Conservation (phyloP, 768 basidiomycete species). For the Sarcomyxa edulis region DNA sequence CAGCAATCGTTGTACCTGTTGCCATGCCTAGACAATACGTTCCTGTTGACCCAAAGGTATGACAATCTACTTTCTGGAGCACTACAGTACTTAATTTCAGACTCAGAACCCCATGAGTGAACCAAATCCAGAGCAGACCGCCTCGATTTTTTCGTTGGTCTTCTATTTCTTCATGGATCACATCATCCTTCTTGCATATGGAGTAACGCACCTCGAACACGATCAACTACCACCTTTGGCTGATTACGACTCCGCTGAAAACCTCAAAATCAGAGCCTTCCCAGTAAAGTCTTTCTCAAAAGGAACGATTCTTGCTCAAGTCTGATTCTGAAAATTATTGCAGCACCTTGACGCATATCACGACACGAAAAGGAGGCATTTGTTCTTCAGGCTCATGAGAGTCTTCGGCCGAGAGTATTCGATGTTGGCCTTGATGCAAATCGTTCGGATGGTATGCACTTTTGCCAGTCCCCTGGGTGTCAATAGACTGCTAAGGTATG, state of each 20-base stretch:
- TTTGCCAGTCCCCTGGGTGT: constrained; percentile 10
- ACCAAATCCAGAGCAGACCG: constrained; percentile 43
- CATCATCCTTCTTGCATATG: constrained; percentile 36
- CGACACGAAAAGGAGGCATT: constrained; percentile 23
- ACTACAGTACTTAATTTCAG: constrained; percentile 4
- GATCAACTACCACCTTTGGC: constrained; percentile 58
- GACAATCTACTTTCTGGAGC: not conserved
- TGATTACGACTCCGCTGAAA: constrained; percentile 43
- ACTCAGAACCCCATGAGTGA: constrained; percentile 25
- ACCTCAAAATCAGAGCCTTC: constrained; percentile 20
- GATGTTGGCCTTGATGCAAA: constrained; percentile 7
- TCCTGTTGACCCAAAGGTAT: constrained; percentile 52
- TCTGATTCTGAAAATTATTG: constrained; percentile 4
- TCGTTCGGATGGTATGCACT: constrained; percentile 4
- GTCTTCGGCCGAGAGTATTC: constrained; percentile 10
- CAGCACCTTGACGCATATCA: constrained; percentile 11
- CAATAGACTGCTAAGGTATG: constrained; percentile 9
- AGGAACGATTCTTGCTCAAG: not conserved
- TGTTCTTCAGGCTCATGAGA: constrained; percentile 25
- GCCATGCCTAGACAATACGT: constrained; percentile 50
- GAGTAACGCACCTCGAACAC: constrained; percentile 33
- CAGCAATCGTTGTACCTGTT: constrained; percentile 45
- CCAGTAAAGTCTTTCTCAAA: constrained; percentile 12
- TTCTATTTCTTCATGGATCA: constrained; percentile 52
- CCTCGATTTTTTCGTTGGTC: constrained; percentile 35